Evolutionary conservation across 257 asterid species (phyloP).

Genomic region (Nicotiana tabacum): DNA sequence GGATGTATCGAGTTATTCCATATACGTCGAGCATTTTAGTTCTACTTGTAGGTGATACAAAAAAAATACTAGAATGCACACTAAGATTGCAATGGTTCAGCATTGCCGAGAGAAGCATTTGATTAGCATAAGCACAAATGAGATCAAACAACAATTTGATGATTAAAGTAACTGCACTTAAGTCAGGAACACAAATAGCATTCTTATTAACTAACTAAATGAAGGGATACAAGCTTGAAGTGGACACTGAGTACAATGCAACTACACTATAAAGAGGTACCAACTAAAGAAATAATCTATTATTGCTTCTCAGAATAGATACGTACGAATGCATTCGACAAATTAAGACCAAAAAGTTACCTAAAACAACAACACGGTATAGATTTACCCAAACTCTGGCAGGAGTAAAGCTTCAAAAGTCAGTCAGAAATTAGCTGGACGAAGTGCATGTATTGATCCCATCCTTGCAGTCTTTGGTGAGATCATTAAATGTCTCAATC

Average conservation of each 20-base stretch:
- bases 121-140: background rate
- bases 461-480: constrained; percentile 72
- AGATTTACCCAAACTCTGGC: background rate
- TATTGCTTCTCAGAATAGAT: constrained; percentile 1
- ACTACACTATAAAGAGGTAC: constrained; percentile 7
- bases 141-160: background rate
- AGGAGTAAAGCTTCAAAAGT: constrained; percentile 1
- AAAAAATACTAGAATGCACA: background rate
- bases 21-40: background rate
- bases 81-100: background rate
- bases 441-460: constrained; percentile 60
- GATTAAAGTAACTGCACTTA: background rate
- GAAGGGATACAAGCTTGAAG: background rate
- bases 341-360: background rate
- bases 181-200: background rate
- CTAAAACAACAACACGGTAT: background rate
- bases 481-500: constrained; percentile 81
- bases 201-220: constrained; percentile 5
- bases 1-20: background rate
- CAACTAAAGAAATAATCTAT: background rate
- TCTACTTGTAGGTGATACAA: background rate
- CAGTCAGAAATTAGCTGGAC: constrained; percentile 29
- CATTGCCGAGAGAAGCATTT: background rate
- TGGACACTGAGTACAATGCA: background rate
- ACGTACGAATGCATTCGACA: background rate